Evolutionary conservation across 257 asterid genomes (phyloP), one percentile per base, ranked within the genome.

Genomic region (Cinchona pubescens): DNA sequence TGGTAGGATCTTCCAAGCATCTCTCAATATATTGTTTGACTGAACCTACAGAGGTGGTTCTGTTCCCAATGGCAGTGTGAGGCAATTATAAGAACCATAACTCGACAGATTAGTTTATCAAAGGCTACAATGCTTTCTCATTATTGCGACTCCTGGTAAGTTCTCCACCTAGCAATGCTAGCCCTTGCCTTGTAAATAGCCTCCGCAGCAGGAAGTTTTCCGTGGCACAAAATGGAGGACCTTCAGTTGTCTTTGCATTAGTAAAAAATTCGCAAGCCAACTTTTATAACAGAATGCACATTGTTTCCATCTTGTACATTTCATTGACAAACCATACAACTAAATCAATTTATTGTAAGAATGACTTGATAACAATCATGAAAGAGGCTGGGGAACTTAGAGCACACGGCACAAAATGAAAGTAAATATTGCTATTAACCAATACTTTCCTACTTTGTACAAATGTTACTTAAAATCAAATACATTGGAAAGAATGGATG

Each of bases 361-460:
- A n/a, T n/a, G n/a, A n/a, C n/a, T n/a, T n/a, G n/a, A n/a, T n/a
- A n/a, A n/a, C n/a, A n/a, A n/a, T n/a, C n/a, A n/a, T n/a, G n/a
- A n/a, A n/a, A n/a, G n/a, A n/a, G n/a, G n/a, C n/a, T n/a, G 63
- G 32, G 16, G 27, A 56, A n/a, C n/a, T n/a, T n/a, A 9, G 48
- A 27, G 34, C 29, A 2, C 25, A 5, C 40, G 74, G 69, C 59
- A 65, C 61, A 71, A 32, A 75, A 65, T 46, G 79, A 53, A 65
- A 60, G 77, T 77, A 78, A 40, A 79, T 81, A 81, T 70, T 77
- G 82, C 75, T 74, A 76, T 83, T 81, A 75, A 82, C 85, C 83
- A 80, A 82, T 73, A 46, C 58, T 67, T 69, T 82, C 82, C 81
- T 75, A 75, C 81, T 87, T 86, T 84, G 86, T 85, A 88, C 90